Conservation (phyloP, 495 filamentous ascomycete genomes). For the Penicillium diatomitis region DNA sequence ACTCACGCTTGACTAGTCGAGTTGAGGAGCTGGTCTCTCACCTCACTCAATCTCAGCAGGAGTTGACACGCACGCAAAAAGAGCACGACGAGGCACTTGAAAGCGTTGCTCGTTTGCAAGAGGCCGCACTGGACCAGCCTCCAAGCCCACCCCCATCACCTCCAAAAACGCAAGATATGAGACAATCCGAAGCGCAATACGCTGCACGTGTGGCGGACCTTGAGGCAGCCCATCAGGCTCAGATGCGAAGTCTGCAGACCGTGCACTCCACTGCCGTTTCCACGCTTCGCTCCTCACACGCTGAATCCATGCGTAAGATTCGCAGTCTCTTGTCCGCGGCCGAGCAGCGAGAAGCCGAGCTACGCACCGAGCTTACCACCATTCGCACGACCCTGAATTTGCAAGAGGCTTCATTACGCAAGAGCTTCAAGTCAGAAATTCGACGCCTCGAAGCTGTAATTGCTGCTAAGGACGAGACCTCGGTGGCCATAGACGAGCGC, state of each 20-base stretch:
- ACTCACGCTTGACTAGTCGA: slow-evolving; percentile 27
- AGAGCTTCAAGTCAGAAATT: slow-evolving; percentile 25
- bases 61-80: slow-evolving; percentile 26
- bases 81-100: slow-evolving; percentile 38
- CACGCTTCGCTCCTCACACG: slow-evolving; percentile 33
- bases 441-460: slow-evolving; percentile 27
- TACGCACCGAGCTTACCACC: slow-evolving; percentile 29
- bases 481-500: slow-evolving; percentile 30
- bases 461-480: slow-evolving; percentile 33
- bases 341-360: slow-evolving; percentile 35
- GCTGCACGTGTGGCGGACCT: slow-evolving; percentile 11
- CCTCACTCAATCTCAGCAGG: slow-evolving; percentile 26
- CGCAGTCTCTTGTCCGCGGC: slow-evolving; percentile 29
- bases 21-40: slow-evolving; percentile 27
- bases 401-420: slow-evolving; percentile 18
- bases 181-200: slow-evolving; percentile 4
- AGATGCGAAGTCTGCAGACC: slow-evolving; percentile 30
- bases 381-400: slow-evolving; percentile 14
- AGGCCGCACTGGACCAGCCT: slow-evolving; percentile 52
- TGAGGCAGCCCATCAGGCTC: slow-evolving; percentile 29
- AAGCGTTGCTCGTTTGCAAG: slow-evolving; percentile 81
- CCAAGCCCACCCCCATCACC: slow-evolving; percentile 23
- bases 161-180: slow-evolving; percentile 7
- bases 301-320: slow-evolving; percentile 32
- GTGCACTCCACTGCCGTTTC: slow-evolving; percentile 31